These are phyloP conservation scores for Corrigiola litoralis DNA, from an alignment of 179 eudicot species.

Conservation along the genomic window DNA sequence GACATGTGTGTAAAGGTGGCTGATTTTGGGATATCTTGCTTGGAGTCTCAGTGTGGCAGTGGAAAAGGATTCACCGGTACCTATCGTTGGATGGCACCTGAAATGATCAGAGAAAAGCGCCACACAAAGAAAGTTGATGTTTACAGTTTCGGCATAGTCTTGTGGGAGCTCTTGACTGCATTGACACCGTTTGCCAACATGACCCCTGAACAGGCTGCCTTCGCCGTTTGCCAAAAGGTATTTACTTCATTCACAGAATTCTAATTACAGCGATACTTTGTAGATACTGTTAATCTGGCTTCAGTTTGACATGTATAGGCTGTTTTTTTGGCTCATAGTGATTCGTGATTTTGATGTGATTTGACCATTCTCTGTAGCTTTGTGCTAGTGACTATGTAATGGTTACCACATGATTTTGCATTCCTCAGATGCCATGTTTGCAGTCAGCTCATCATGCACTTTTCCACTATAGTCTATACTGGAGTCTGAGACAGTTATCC, in stretches of 20 bases:
- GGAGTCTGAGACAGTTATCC: background rate
- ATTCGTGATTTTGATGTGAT: background rate
- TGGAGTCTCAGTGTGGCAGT: conserved; percentile 89
- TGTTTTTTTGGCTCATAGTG: background rate
- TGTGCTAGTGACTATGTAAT: too few relatives aligned
- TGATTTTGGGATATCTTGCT: conserved; percentile 98
- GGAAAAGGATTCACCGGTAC: conserved; percentile 93
- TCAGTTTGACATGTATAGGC: background rate
- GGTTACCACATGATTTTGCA: conserved; percentile 12
- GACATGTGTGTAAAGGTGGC: conserved; percentile 95
- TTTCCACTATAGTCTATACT: conserved; percentile 8
- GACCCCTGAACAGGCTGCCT: conserved; percentile 99
- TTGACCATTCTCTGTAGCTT: background rate
- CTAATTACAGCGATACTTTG: background rate
- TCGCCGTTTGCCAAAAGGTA: conserved; percentile 99
- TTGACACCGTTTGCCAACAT: conserved; percentile 79
- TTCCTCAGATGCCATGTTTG: conserved; percentile 4
- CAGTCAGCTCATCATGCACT: background rate
- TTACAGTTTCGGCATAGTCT: conserved; percentile 90
- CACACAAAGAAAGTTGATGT: conserved; percentile 98
- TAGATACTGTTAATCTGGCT: background rate
- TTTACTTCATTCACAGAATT: background rate
- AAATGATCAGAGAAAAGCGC: conserved; percentile 81
- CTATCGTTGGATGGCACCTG: conserved; percentile 99
- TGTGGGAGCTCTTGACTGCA: conserved; percentile 96